phyloP scores from a whole-genome alignment of 306 rosid genomes.

The Psophocarpus tetragonolobus region DNA sequence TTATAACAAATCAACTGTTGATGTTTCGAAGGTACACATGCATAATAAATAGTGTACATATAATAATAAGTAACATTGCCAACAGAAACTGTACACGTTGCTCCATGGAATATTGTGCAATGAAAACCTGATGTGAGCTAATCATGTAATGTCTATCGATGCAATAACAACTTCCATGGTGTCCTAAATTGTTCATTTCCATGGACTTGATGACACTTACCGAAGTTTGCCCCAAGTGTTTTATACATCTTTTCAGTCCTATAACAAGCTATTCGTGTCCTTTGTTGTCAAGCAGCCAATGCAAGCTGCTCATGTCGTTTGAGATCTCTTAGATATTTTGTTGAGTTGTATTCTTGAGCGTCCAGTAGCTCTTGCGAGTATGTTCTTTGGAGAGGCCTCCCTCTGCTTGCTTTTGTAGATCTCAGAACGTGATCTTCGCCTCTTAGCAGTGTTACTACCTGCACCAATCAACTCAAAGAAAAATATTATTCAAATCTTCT shows the following conservation, averaged over 20 bases:
- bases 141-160: neutral
- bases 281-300: conserved; percentile 30
- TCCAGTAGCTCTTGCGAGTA: conserved; percentile 83
- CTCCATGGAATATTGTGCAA: neutral
- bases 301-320: conserved; percentile 57
- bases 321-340: conserved; percentile 66
- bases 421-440: conserved; percentile 45
- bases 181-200: neutral
- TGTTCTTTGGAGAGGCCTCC: conserved; percentile 52
- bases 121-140: neutral
- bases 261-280: neutral
- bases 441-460: conserved; percentile 68
- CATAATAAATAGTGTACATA: neutral
- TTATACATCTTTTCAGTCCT: neutral
- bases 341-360: conserved; percentile 80
- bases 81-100: conserved; percentile 21
- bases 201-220: neutral
- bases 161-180: neutral
- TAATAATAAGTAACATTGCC: neutral
- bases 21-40: neutral
- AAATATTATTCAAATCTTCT: neutral
- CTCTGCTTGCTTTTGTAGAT: conserved; percentile 26
- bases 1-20: neutral
- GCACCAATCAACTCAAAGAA: conserved; percentile 4
- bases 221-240: neutral